Evolutionary conservation across 2,329 filamentous ascomycete genomes (phyloP).

Genomic region (Fonsecaea pedrosoi): DNA sequence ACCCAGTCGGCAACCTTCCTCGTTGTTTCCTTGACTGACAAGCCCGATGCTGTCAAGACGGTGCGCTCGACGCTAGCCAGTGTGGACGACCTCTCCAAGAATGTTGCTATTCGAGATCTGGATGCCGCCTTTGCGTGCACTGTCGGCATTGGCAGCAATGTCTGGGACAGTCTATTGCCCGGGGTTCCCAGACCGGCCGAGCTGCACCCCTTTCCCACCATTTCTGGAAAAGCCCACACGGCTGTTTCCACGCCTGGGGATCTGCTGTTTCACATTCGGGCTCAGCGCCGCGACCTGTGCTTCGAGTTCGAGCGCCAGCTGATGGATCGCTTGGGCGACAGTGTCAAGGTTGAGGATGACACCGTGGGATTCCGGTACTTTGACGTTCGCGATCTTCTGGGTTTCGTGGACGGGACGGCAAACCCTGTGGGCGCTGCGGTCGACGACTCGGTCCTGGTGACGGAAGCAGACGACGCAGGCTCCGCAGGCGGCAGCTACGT

Average conservation of each 20-base stretch:
- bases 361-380: conserved; percentile 67
- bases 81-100: conserved; percentile 58
- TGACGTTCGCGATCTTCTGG: conserved; percentile 64
- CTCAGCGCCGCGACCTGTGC: conserved; percentile 62
- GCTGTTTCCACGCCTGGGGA: conserved; percentile 64
- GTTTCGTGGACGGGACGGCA: conserved; percentile 67
- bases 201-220: conserved; percentile 52
- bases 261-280: conserved; percentile 65
- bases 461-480: conserved; percentile 49
- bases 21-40: conserved; percentile 52
- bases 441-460: conserved; percentile 53
- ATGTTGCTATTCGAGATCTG: conserved; percentile 59
- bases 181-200: conserved; percentile 56
- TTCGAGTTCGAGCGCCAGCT: conserved; percentile 67
- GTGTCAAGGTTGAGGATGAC: conserved; percentile 59
- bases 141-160: conserved; percentile 60
- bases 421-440: conserved; percentile 61
- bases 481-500: conserved; percentile 62
- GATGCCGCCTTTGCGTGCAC: conserved; percentile 58
- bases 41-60: conserved; percentile 45
- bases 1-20: conserved; percentile 62
- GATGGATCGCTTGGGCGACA: conserved; percentile 56
- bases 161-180: conserved; percentile 59
- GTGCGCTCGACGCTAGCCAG: conserved; percentile 56
- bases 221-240: conserved; percentile 58